phyloP scores from a whole-genome alignment of 257 asterid genomes.

The Solanum lycopersicoides region DNA sequence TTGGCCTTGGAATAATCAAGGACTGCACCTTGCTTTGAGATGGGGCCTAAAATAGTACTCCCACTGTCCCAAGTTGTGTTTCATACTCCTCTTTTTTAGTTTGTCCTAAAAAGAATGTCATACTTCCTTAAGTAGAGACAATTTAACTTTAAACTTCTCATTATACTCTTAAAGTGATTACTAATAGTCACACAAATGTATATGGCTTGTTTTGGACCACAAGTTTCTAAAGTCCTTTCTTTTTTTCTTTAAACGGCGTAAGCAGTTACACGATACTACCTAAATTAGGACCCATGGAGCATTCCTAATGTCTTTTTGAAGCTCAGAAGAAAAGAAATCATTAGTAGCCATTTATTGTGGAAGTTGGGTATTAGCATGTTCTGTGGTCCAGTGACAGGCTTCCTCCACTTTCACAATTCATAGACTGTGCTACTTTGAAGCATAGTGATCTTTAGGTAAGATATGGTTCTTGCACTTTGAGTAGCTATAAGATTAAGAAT shows the following conservation, averaged over 20 bases:
- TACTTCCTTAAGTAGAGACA: not conserved
- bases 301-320: not conserved
- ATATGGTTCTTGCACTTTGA: not conserved
- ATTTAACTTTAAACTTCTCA: not conserved
- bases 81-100: not conserved
- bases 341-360: conserved; percentile 1
- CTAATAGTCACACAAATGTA: not conserved
- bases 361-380: not conserved
- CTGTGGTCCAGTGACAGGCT: not conserved
- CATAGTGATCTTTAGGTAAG: not conserved
- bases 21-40: not conserved
- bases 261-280: not conserved
- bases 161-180: not conserved
- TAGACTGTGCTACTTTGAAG: not conserved
- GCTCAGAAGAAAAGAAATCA: not conserved
- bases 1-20: not conserved
- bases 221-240: not conserved
- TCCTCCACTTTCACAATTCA: not conserved
- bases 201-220: not conserved
- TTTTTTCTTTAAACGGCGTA: not conserved
- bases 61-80: not conserved
- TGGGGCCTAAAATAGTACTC: not conserved
- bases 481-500: not conserved
- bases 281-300: not conserved
- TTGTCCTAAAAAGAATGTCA: not conserved